Base-by-base conservation (phyloP, 306 rosid genomes). In the Biancaea sappan region DNA sequence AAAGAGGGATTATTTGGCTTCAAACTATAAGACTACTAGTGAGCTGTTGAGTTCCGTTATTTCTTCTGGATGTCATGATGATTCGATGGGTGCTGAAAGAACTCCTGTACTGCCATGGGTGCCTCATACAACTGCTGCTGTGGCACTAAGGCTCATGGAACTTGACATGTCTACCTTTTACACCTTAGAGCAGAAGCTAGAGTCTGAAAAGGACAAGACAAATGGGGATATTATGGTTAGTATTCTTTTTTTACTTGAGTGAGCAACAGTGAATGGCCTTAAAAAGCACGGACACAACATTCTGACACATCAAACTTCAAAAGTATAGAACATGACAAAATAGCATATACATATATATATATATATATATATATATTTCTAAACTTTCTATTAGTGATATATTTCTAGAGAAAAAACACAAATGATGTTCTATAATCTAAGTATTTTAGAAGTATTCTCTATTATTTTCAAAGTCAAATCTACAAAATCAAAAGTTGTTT, bases 81-180 rank as follows among this genome's bases (percentile, higher is more conserved):
- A 69, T 79, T 74, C 71, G 65, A 28, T 59, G 24, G 35, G 38
- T 69, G 75, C 64, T 58, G 82, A 79, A 71, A 79, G 76, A 28
- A 81, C 72, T 38, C 85, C 81, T 57, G 56, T 84, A 14, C 90
- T 91, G 69, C 90, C 97, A 38, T 91, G 97, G 97, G 65, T 88
- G 67, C 92, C 97, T 13, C 80, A 13, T 56, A 91, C 94, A 58
- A 85, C 91, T 12, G 86, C 92, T 79, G 94, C 94, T 53, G 89
- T 87, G 69, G 86, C 88, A 44, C 78, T 88, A 32, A 89, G 97
- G 84, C 86, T 88, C 71, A 50, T 91, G 90, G 92, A 91, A 74
- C 91, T 88, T 6, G 92, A 91, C 73, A 46, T 80, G 4, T 87
- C 92, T 72, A 43, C 77, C 82, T 84, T 70, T 60, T 85, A 87